Base-by-base conservation (phyloP, 2,329 filamentous ascomycete species). In the Botrytis medusae region DNA sequence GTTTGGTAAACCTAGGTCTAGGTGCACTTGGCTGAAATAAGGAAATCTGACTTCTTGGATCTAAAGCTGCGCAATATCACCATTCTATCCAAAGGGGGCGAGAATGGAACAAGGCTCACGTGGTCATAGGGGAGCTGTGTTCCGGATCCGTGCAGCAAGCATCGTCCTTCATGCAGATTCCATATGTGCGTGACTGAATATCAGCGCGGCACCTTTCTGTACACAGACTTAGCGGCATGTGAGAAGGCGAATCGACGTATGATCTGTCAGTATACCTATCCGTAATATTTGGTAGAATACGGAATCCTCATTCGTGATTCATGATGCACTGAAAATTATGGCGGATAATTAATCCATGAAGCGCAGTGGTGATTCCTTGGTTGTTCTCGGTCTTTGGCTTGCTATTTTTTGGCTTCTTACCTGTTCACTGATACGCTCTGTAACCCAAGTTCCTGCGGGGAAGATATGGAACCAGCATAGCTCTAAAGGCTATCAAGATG, bases 171-270 rank as follows among this genome's bases (percentile, higher is more conserved):
- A 44, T 69, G 71, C 71, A 72, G 44, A 57, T 69, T 60, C 40
- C 61, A 32, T 69, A 46, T 69, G 63, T 60, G 71, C 63, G 71
- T 72, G 71, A 72, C 40, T 48, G 25, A 46, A 67, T 59, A 60
- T 64, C 61, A 40, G 70, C 70, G 61, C 70, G 61, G 61, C 51
- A 72, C 65, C 40, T 51, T 69, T 25, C 25, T 51, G 25, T 34
- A 54, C 54, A 29, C 68, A 48, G 57, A 8, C 32, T 72, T 69
- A 51, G 51, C 61, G 57, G 70, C 70, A 71, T 71, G 34, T 42
- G 46, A 63, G 60, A 59, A 65, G 44, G 69, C 62, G 62, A 42
- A 68, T 68, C 64, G 18, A 68, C 29, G 48, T 37, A 29, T 69
- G 57, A 22, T 44, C 40, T 60, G 63, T 57, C 16, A 34, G 51